Percentiles rank a stretch among this genome's conserved stretches.
These are phyloP conservation scores for Colletotrichum sp. DNA, from an alignment of 2,329 filamentous ascomycete species.

Conservation along the genomic window DNA sequence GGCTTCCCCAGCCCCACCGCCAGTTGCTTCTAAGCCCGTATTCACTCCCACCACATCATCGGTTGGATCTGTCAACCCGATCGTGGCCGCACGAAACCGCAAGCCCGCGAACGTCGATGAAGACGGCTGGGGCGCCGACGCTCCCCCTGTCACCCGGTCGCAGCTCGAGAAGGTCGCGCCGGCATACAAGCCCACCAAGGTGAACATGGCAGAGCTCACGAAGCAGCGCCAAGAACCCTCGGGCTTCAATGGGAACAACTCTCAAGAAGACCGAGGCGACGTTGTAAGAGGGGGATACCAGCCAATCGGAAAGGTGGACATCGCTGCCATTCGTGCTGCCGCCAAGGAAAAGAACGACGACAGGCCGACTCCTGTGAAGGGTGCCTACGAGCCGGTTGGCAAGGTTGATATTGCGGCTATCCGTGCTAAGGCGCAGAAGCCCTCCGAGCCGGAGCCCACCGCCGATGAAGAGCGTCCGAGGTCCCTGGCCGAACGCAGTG, in stretches of 20 bases:
- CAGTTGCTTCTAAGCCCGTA: conserved; percentile 85
- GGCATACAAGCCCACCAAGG: conserved; percentile 94
- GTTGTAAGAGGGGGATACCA: conserved; percentile 89
- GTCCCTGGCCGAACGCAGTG: conserved; percentile 76
- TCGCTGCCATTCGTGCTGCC: conserved; percentile 83
- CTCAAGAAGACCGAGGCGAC: conserved; percentile 55
- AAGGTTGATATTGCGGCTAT: conserved; percentile 98
- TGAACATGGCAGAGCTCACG: conserved; percentile 87
- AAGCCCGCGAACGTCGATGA: conserved; percentile 68
- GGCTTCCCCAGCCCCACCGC: conserved; percentile 63
- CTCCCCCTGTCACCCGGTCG: conserved; percentile 85
- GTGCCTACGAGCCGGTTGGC: conserved; percentile 91
- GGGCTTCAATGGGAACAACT: conserved; percentile 43
- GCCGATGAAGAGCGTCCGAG: conserved; percentile 43
- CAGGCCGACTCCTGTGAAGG: conserved; percentile 84
- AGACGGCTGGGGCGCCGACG: conserved; percentile 95
- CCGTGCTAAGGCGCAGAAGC: conserved; percentile 78
- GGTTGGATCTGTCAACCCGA: conserved; percentile 66
- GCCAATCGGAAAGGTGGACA: conserved; percentile 96
- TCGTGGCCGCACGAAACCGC: conserved; percentile 69
- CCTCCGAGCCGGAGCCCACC: conserved; percentile 36
- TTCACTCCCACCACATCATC: conserved; percentile 77
- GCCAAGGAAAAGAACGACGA: conserved; percentile 75
- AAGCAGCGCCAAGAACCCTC: conserved; percentile 73
- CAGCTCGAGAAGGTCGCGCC: conserved; percentile 91